Conservation (phyloP, 495 filamentous ascomycete species). For the Xylaria grammica region DNA sequence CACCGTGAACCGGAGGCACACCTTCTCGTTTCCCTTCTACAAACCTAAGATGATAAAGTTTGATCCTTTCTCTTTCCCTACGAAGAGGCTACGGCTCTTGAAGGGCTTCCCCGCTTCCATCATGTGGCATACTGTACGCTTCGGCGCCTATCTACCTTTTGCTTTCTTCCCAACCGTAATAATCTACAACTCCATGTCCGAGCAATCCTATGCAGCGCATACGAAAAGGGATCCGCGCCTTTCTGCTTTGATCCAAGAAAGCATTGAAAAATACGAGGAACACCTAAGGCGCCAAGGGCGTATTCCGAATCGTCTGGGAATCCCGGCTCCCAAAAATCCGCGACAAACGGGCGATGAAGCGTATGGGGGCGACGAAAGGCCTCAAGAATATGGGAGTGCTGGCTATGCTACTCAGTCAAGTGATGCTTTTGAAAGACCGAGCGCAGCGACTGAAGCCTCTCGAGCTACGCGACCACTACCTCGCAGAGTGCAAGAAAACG, state of each 20-base stretch:
- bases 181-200: constrained; percentile 18
- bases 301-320: background rate
- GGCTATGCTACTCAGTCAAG: background rate
- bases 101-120: background rate
- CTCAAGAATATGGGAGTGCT: constrained; percentile 14
- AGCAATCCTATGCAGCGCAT: constrained; percentile 5
- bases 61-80: constrained; percentile 27
- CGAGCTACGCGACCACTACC: constrained; percentile 13
- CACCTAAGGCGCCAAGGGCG: background rate
- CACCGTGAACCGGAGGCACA: background rate
- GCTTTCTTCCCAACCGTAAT: background rate
- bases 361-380: constrained; percentile 2
- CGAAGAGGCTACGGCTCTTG: constrained; percentile 6
- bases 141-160: constrained; percentile 1
- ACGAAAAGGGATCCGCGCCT: constrained; percentile 22
- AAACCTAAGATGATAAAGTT: constrained; percentile 23
- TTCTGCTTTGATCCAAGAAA: constrained; percentile 14
- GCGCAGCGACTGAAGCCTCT: background rate
- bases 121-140: constrained; percentile 26
- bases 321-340: background rate
- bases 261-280: constrained; percentile 9
- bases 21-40: constrained; percentile 33
- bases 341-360: background rate
- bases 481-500: background rate
- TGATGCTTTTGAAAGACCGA: background rate